Evolutionary conservation across 352 stramenopile genomes (phyloP).

Genomic region (Pythium sp.): DNA sequence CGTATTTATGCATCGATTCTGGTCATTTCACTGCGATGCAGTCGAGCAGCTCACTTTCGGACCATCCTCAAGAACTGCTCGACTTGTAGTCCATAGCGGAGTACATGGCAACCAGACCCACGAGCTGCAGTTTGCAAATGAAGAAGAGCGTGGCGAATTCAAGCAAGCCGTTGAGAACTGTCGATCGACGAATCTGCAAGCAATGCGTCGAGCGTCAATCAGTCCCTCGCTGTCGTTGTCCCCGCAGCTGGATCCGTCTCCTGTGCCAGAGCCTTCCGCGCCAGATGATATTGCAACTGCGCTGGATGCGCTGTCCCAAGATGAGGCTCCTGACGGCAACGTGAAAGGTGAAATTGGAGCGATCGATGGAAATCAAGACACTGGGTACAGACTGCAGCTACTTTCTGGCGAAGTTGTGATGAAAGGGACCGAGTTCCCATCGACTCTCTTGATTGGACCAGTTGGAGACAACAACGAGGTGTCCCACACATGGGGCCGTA

Average conservation of each 20-base stretch:
- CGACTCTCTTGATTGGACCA: constrained; percentile 60
- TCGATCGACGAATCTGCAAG: constrained; percentile 35
- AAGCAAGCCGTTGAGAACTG: constrained; percentile 58
- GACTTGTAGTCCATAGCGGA: constrained; percentile 53
- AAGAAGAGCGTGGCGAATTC: constrained; percentile 66
- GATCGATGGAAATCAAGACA: constrained; percentile 6
- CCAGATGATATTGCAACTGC: constrained; percentile 18
- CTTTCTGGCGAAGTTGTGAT: constrained; percentile 41
- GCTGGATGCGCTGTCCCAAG: background rate
- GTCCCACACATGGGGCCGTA: constrained; percentile 57
- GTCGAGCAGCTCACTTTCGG: constrained; percentile 49
- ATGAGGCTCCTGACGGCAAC: background rate
- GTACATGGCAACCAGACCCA: constrained; percentile 51
- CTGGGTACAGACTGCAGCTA: constrained; percentile 7
- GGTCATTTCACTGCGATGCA: constrained; percentile 72
- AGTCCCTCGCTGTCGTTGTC: constrained; percentile 20
- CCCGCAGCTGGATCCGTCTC: constrained; percentile 20
- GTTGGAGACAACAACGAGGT: constrained; percentile 55
- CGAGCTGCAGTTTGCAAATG: constrained; percentile 74
- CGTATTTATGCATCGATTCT: constrained; percentile 82
- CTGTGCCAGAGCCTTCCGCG: constrained; percentile 23
- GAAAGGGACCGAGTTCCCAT: constrained; percentile 43
- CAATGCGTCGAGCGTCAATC: constrained; percentile 34
- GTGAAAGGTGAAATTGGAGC: background rate
- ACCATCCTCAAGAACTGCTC: constrained; percentile 36